These are phyloP conservation scores for Neodidymelliopsis sp. DNA, from an alignment of 2,329 filamentous ascomycete species.

Conservation along the genomic window DNA sequence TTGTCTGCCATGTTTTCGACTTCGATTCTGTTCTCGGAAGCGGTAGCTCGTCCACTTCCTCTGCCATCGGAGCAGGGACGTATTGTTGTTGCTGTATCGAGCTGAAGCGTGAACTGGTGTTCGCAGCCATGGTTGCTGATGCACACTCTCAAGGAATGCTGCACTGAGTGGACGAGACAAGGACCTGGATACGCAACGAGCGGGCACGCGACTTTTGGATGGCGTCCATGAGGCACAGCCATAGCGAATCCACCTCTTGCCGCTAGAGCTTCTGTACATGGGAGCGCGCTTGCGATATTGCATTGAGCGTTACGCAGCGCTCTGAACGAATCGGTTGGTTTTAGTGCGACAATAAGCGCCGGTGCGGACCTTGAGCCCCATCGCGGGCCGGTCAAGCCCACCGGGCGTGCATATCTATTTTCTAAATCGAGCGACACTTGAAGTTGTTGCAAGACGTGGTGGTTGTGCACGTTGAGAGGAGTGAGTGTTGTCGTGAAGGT, in stretches of 20 bases:
- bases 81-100: conserved; percentile 17
- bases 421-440: not conserved
- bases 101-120: conserved; percentile 20
- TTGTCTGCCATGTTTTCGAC: conserved; percentile 34
- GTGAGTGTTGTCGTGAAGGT: not conserved
- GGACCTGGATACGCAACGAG: conserved; percentile 34
- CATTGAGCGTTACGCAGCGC: conserved; percentile 1
- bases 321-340: conserved; percentile 34
- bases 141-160: conserved; percentile 10
- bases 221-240: conserved; percentile 32
- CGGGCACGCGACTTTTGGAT: conserved; percentile 35
- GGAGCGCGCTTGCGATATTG: conserved; percentile 34
- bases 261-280: conserved; percentile 17
- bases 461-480: not conserved
- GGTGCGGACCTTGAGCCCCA: conserved; percentile 11
- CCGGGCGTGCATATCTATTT: conserved; percentile 10
- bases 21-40: conserved; percentile 9
- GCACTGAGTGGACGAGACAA: conserved; percentile 13
- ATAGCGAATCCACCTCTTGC: conserved; percentile 26
- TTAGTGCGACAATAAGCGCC: conserved; percentile 37
- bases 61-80: conserved; percentile 6
- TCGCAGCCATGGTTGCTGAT: conserved; percentile 24
- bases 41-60: conserved; percentile 2
- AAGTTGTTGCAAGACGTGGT: not conserved
- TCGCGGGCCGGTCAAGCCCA: too few relatives aligned